Evolutionary conservation across 441 rosid genomes (phyloP), one percentile per base, ranked within the genome.

Genomic region (Populus hybrid): DNA sequence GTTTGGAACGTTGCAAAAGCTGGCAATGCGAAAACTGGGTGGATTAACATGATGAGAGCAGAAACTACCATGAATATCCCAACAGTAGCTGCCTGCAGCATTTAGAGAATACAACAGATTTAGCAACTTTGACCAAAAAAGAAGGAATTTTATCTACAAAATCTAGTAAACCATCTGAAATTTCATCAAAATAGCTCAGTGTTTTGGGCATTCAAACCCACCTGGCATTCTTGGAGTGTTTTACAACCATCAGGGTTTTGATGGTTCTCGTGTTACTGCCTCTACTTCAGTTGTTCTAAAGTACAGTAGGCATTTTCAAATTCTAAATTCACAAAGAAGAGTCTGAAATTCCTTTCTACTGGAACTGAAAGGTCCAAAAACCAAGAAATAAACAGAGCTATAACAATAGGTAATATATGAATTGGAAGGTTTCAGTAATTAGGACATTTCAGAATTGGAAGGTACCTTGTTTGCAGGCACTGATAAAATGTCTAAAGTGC

Each of bases 1-100:
- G 90, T 86, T 74, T 89, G 97, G 54, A 94, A 90, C 73, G 92
- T 83, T n/a, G 99, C 99, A 24, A 87, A 89, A 66, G 97, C 98
- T 1, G 97, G 93, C 34, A 95, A 90, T 57, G 95, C 88, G 75
- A 96, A 89, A 63, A 92, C 23, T 59, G 97, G 97, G 70, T 91
- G 88, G 75, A 93, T 82, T 77, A 90, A 86, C 65, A 76, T 84
- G 54, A 88, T 75, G 69, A 91, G 75, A 73, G 93, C 92, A 74
- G 97, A 90, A 80, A 91, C 88, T 73, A 85, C 83, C 24, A 88
- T 50, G 14, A 88, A 81, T 12, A 93, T 85, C 75, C 89, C 89
- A 75, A 87, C 77, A 73, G 85, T 79, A 80, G 87, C 38, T 54
- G 84, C 86, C 97, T 94, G 93, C 80, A 85, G 79, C 50, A 65